Percentiles rank a stretch among this genome's conserved stretches.
phyloP scores from a whole-genome alignment of 495 filamentous ascomycete species.

The Niebla homalea region DNA sequence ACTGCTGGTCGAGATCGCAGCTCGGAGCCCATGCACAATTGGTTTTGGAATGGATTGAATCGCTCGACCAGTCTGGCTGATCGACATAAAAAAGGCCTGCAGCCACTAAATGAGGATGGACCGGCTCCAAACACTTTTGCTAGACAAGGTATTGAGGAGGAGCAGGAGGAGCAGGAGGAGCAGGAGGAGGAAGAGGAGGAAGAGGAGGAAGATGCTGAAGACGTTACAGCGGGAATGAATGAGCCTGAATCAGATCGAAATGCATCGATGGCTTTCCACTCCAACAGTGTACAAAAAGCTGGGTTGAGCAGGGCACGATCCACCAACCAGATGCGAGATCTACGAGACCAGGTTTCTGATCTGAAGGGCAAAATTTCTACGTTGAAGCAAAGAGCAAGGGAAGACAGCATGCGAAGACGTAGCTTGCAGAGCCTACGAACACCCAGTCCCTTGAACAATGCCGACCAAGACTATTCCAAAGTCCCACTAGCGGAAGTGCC shows the following conservation, averaged over 20 bases:
- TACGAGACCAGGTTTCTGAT: conserved; percentile 88
- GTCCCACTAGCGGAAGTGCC: conserved; percentile 18
- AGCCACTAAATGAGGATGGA: conserved; percentile 25
- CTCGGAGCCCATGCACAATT: conserved; percentile 14
- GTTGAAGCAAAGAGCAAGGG: conserved; percentile 66
- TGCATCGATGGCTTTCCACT: not conserved
- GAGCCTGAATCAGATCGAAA: not conserved
- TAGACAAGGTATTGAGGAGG: not conserved
- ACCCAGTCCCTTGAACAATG: conserved; percentile 71
- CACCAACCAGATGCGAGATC: conserved; percentile 61
- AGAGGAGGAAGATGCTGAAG: conserved; percentile 1
- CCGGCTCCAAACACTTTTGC: conserved; percentile 15
- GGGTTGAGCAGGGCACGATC: conserved; percentile 39
- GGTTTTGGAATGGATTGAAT: conserved; percentile 18
- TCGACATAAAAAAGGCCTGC: conserved; percentile 14
- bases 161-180: conserved; percentile 2
- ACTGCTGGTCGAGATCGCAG: conserved; percentile 2
- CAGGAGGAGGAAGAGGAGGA: not conserved
- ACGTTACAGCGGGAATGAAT: no score
- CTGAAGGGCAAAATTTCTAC: conserved; percentile 83
- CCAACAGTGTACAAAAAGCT: conserved; percentile 1
- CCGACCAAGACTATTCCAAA: conserved; percentile 61
- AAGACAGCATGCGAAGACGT: conserved; percentile 67
- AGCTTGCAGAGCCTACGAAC: conserved; percentile 76
- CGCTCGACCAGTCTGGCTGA: conserved; percentile 11